Evolutionary conservation across 805 yeast genomes (phyloP).

Genomic region (Wickerhamiella spandovensis): DNA sequence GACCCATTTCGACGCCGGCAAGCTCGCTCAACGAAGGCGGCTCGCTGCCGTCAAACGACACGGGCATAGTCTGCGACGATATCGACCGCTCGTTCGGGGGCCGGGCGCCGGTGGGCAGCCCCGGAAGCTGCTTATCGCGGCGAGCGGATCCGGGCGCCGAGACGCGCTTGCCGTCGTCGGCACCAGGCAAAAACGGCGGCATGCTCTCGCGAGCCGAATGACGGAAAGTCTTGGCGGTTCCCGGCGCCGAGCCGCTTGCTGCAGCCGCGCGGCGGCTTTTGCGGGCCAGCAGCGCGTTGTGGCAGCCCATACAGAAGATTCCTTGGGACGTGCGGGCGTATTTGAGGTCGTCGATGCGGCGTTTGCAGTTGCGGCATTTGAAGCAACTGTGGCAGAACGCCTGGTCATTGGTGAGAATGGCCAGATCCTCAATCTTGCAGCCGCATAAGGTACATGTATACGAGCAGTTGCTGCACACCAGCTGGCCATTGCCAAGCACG

Average conservation of each 20-base stretch:
- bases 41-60: background rate
- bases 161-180: conserved; percentile 1
- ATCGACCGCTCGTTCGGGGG: background rate
- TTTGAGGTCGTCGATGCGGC: conserved; percentile 71
- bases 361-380: conserved; percentile 76
- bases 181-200: background rate
- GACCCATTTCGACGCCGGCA: background rate
- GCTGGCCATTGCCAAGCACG: conserved; percentile 83
- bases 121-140: conserved; percentile 13
- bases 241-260: too few species aligned
- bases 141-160: conserved; percentile 1
- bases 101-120: conserved; percentile 1
- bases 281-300: conserved; percentile 64
- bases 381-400: conserved; percentile 89
- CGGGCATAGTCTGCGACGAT: background rate
- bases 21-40: background rate
- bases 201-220: background rate
- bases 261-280: conserved; percentile 34
- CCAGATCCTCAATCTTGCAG: conserved; percentile 80
- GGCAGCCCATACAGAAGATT: conserved; percentile 84
- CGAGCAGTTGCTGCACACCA: conserved; percentile 86
- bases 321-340: conserved; percentile 93
- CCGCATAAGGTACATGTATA: conserved; percentile 77
- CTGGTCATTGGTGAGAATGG: conserved; percentile 87
- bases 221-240: too few species aligned